Conservation (phyloP, 2,329 filamentous ascomycete species). For the Fusarium floridanum region DNA sequence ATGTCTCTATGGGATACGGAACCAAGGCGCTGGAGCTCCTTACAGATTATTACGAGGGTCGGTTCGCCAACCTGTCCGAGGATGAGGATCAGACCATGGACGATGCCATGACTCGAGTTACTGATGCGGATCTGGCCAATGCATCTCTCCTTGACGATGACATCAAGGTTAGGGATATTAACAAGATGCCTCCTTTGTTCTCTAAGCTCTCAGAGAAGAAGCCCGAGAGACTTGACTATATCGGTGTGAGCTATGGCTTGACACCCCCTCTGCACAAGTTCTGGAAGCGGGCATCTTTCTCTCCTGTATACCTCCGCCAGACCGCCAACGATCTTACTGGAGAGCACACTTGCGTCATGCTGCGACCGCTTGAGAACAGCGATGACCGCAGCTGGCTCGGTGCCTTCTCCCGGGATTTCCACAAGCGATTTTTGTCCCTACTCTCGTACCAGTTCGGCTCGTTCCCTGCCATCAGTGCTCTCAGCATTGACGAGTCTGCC, state of each 20-base stretch:
- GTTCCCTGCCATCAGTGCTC: slow-evolving; percentile 82
- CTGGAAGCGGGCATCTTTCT: slow-evolving; percentile 91
- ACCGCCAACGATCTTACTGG: slow-evolving; percentile 96
- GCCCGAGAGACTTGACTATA: slow-evolving; percentile 85
- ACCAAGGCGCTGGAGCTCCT: slow-evolving; percentile 89
- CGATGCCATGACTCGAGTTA: slow-evolving; percentile 80
- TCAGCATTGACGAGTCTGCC: slow-evolving; percentile 91
- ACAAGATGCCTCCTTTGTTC: slow-evolving; percentile 93
- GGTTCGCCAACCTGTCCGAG: slow-evolving; percentile 88
- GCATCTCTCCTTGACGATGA: slow-evolving; percentile 86
- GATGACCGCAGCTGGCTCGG: slow-evolving; percentile 88
- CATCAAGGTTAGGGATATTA: slow-evolving; percentile 89
- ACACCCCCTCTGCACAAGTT: slow-evolving; percentile 92
- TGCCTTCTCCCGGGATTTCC: slow-evolving; percentile 93
- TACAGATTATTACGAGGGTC: slow-evolving; percentile 93
- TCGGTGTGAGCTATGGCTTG: slow-evolving; percentile 95
- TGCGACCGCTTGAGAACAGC: slow-evolving; percentile 78
- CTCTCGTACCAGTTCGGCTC: slow-evolving; percentile 92
- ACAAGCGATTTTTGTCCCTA: slow-evolving; percentile 89
- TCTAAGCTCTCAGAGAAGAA: slow-evolving; percentile 86
- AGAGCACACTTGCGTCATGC: slow-evolving; percentile 98
- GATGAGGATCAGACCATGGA: slow-evolving; percentile 66
- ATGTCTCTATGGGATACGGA: slow-evolving; percentile 92
- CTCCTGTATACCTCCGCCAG: slow-evolving; percentile 92
- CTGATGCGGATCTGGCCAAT: slow-evolving; percentile 83